phyloP scores from a whole-genome alignment of 2,329 filamentous ascomycete genomes.

The Cercospora zeina region DNA sequence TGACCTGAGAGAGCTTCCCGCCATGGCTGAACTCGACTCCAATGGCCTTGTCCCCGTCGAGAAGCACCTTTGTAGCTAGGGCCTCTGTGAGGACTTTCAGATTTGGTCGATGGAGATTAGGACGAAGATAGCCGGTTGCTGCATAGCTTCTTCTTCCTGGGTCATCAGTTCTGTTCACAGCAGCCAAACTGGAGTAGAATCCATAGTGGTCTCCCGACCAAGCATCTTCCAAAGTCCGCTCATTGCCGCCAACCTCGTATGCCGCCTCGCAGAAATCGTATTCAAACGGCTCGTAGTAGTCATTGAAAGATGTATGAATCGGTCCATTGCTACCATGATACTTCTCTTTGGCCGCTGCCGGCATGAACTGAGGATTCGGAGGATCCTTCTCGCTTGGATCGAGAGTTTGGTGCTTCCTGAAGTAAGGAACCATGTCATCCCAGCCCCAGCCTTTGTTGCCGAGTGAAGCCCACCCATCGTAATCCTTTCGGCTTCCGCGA shows the following conservation, averaged over 20 bases:
- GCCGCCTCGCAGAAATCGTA: conserved; percentile 42
- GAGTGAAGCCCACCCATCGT: conserved; percentile 42
- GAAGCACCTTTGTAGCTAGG: conserved; percentile 33
- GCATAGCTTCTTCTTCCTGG: conserved; percentile 39
- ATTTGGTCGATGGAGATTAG: conserved; percentile 36
- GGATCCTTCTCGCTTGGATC: conserved; percentile 26
- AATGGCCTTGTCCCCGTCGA: conserved; percentile 35
- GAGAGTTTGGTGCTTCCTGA: conserved; percentile 34
- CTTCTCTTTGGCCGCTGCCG: conserved; percentile 33
- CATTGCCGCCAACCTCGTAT: conserved; percentile 38
- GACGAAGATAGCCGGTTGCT: conserved; percentile 39
- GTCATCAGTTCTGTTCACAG: conserved; percentile 38
- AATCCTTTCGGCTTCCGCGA: conserved; percentile 39
- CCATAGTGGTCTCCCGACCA: conserved; percentile 41
- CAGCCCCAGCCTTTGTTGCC: conserved; percentile 38
- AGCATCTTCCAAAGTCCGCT: conserved; percentile 38
- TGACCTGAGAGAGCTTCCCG: conserved; percentile 41
- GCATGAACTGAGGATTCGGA: conserved; percentile 27
- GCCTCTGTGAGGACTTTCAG: conserved; percentile 40
- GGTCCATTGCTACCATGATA: conserved; percentile 41
- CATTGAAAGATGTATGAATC: conserved; percentile 42
- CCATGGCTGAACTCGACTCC: conserved; percentile 47
- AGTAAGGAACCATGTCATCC: conserved; percentile 35
- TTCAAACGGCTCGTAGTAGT: conserved; percentile 43
- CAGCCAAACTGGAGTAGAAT: conserved; percentile 39